Percentiles rank a stretch among this genome's conserved stretches.
Evolutionary conservation across 495 filamentous ascomycete genomes (phyloP).

Genomic region (Neurospora sp.): DNA sequence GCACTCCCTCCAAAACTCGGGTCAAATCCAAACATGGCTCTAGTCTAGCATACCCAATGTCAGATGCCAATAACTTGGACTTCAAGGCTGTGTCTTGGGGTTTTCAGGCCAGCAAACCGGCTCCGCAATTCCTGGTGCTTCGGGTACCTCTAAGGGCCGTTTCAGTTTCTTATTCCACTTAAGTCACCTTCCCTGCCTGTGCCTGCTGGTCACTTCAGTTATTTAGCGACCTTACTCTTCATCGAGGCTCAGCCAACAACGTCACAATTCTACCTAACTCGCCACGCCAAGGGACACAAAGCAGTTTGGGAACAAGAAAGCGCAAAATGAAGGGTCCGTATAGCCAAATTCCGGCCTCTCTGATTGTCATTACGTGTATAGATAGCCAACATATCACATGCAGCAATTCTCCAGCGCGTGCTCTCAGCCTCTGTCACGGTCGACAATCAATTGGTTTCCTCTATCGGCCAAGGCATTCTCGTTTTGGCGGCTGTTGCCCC

Average conservation of each 20-base stretch:
- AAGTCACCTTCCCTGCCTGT: not conserved
- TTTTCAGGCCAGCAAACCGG: not conserved
- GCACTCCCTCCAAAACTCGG: not conserved
- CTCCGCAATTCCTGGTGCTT: not conserved
- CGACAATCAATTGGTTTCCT: slow-evolving; percentile 80
- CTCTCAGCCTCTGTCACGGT: slow-evolving; percentile 97
- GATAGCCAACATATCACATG: not conserved
- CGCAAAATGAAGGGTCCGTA: slow-evolving; percentile 21
- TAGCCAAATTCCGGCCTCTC: not conserved
- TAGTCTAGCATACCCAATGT: not conserved
- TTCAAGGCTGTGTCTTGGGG: not conserved
- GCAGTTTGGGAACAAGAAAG: not conserved
- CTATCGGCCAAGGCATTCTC: slow-evolving; percentile 80
- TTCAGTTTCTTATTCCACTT: not conserved
- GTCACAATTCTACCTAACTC: not conserved
- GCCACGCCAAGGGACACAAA: not conserved
- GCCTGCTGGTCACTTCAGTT: not conserved
- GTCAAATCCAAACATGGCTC: not conserved
- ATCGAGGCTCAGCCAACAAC: not conserved
- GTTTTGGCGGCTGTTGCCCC: slow-evolving; percentile 87
- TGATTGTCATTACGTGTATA: slow-evolving; percentile 2
- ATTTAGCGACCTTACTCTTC: not conserved
- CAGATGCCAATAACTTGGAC: not conserved
- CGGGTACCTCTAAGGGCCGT: not conserved
- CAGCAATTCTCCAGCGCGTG: slow-evolving; percentile 91